Base-by-base conservation (phyloP, 1,284 basidiomycete species). In the Ceratobasidium papillatum region DNA sequence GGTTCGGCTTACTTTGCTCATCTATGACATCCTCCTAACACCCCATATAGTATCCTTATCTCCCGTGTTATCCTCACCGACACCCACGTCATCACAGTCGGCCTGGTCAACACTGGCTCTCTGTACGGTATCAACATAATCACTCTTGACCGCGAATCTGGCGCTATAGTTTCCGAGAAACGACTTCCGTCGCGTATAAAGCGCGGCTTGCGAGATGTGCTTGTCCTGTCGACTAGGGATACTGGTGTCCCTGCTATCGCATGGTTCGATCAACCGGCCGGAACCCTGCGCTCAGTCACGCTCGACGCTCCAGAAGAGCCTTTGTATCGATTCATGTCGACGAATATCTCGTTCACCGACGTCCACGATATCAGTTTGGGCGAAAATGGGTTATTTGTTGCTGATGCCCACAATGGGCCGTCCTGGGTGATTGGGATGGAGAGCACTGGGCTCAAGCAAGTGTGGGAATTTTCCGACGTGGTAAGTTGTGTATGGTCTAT, bases 181-280 rank as follows among this genome's bases (percentile, higher is more conserved):
- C 84, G 88, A 76, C 82, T 95, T 43, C 87, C 90, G 4, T 90
- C 90, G 0, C 86, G 81, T 61, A 86, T 94, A 71, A 77, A 74
- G 0, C 75, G 77, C 27, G 68, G 71, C 77, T 77, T 36, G 22
- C 76, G 80, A 56, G 79, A 80, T 9, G 49, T 79, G 11, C 78
- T 84, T 9, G 77, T 80, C 0, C 64, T 77, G 3, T 75, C 77
- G 11, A 52, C 76, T 2, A 75, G 64, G 7, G 71, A 72, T 17
- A 79, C 82, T 0, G 82, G 86, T 47, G 86, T 36, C 2, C 73
- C 84, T 12, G 74, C 85, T 14, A 81, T 90, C 3, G 84, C 88
- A 1, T 95, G 94, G 94, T 81, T 91, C 8, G 92, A 94, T 76
- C 82, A 86, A 49, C 86, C 85, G 85, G 84, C 66, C 86, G 66